Evolutionary conservation across 768 basidiomycete genomes (phyloP).

Genomic region (Boletus huronensis): DNA sequence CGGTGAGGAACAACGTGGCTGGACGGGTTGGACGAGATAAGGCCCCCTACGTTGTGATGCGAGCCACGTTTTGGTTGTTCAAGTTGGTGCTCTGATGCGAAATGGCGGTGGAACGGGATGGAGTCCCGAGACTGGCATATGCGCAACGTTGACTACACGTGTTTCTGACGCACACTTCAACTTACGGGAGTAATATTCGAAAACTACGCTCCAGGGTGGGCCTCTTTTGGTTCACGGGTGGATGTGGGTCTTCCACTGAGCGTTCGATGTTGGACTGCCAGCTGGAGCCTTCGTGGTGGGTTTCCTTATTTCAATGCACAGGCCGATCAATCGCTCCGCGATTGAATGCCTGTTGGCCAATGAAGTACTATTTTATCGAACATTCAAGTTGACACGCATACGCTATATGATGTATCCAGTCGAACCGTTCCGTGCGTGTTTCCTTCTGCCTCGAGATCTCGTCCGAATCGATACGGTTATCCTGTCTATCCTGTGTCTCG

Average conservation of each 20-base stretch:
- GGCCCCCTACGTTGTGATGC: background rate
- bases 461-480: constrained; percentile 1
- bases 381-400: background rate
- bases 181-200: background rate
- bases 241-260: background rate
- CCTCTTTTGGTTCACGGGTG: background rate
- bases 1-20: background rate
- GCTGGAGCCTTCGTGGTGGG: background rate
- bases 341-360: background rate
- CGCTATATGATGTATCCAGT: background rate
- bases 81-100: background rate
- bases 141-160: constrained; percentile 19
- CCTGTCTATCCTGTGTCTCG: background rate
- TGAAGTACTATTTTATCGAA: background rate
- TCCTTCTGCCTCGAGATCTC: background rate
- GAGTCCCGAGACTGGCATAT: background rate
- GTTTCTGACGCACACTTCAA: constrained; percentile 8
- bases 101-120: background rate
- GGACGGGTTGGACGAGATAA: background rate
- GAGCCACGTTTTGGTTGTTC: constrained; percentile 2
- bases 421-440: background rate
- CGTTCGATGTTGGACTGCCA: background rate
- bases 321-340: constrained; percentile 1
- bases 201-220: background rate
- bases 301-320: background rate